These are phyloP conservation scores for Fusarium humuli DNA, from an alignment of 2,329 filamentous ascomycete species.

Conservation along the genomic window DNA sequence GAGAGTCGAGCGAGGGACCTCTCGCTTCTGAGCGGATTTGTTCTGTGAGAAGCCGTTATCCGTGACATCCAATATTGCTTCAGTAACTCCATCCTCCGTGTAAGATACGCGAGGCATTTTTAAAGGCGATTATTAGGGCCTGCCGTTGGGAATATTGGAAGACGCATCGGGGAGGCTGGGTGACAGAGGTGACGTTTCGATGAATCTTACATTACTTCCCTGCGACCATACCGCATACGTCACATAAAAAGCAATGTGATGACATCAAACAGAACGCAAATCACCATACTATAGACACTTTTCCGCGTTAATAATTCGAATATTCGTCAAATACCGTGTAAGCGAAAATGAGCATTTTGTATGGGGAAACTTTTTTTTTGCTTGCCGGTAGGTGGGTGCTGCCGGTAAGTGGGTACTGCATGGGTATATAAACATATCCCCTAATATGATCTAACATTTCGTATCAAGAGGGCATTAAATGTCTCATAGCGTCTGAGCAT, in stretches of 20 bases:
- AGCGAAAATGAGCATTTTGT: no score
- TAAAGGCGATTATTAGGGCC: not conserved
- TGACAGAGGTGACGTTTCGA: not conserved
- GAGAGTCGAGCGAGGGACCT: not conserved
- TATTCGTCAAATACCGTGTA: no score
- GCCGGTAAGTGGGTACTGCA: no score
- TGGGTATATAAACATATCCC: no score
- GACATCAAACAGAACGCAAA: not conserved
- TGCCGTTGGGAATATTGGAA: not conserved
- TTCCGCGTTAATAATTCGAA: no score
- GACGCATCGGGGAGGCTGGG: not conserved
- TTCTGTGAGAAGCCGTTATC: not conserved
- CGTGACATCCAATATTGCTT: not conserved
- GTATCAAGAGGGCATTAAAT: no score
- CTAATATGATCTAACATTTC: no score
- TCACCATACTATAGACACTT: not conserved
- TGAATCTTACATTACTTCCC: not conserved
- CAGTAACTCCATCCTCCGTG: not conserved
- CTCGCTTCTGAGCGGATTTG: not conserved
- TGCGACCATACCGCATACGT: not conserved
- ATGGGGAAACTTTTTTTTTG: no score
- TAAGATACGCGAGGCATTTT: not conserved
- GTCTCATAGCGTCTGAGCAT: no score
- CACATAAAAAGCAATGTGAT: not conserved
- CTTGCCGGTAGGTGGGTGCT: no score